A percentile compares a stretch with the other conserved stretches of the same genome.
Conservation (phyloP, 768 basidiomycete species). For the Calocera cornea region DNA sequence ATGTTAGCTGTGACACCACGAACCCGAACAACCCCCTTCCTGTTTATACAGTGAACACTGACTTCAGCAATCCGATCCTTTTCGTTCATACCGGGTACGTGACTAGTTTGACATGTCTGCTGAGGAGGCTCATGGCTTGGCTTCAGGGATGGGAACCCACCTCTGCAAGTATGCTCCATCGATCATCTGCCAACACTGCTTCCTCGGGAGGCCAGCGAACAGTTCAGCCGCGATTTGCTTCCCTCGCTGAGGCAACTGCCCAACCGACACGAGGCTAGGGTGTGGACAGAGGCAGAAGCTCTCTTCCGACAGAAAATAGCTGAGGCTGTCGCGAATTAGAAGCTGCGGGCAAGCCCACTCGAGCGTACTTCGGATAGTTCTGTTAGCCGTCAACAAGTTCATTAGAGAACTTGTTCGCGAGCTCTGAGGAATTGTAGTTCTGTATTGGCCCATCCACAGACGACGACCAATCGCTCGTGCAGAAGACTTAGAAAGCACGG, state of each 20-base stretch:
- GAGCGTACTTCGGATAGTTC: no score
- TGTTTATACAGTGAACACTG: conserved; percentile 86
- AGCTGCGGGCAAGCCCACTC: neutral
- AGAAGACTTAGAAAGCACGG: no score
- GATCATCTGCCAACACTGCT: conserved; percentile 93
- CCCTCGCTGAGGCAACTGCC: conserved; percentile 74
- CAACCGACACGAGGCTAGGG: conserved; percentile 45
- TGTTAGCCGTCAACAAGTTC: no score
- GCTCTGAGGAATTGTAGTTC: no score
- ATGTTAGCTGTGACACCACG: conserved; percentile 98
- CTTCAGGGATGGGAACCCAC: conserved; percentile 45
- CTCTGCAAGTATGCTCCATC: conserved; percentile 80
- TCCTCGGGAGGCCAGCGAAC: conserved; percentile 92
- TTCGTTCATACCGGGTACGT: conserved; percentile 68
- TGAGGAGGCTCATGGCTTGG: neutral
- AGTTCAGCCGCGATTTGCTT: conserved; percentile 78
- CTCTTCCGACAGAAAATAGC: conserved; percentile 58
- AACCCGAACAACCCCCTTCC: conserved; percentile 98
- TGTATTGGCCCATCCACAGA: no score
- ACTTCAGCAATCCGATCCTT: conserved; percentile 83
- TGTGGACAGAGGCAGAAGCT: conserved; percentile 80
- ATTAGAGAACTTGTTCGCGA: no score
- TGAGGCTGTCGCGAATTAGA: conserved; percentile 29
- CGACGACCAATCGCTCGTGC: no score
- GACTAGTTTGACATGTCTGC: conserved; percentile 1